phyloP scores from a whole-genome alignment of 1,284 basidiomycete genomes.

The Trichosporon sp. region DNA sequence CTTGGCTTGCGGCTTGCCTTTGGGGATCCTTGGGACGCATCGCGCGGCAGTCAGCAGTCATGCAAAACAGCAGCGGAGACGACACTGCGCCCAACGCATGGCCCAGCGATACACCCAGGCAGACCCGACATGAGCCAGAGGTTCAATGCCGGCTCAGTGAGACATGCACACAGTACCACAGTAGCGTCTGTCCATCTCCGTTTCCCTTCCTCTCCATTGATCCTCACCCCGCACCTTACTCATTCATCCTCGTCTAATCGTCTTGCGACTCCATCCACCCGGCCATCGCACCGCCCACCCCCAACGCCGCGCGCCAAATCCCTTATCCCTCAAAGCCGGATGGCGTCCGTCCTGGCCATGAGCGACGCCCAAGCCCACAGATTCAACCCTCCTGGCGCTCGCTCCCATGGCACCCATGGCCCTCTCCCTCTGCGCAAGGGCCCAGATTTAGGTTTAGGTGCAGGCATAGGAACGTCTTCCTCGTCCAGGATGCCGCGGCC shows the following conservation, averaged over 20 bases:
- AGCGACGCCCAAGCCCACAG: not conserved
- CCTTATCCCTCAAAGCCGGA: not conserved
- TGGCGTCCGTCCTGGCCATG: constrained; percentile 10
- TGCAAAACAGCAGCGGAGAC: too few species aligned
- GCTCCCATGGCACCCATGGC: too few species aligned
- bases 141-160: not conserved
- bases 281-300: too few species aligned
- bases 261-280: not conserved
- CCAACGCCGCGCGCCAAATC: too few species aligned
- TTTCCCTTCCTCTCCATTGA: not conserved
- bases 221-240: not conserved
- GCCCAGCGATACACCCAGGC: not conserved
- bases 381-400: too few species aligned
- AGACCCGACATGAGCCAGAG: not conserved
- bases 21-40: too few species aligned
- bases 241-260: not conserved
- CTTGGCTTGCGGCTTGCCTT: too few species aligned
- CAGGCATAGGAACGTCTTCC: constrained; percentile 5
- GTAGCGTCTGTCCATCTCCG: not conserved
- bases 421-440: not conserved
- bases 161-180: not conserved
- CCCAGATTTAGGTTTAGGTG: constrained; percentile 11
- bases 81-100: not conserved
- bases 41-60: too few species aligned
- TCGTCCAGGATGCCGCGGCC: constrained; percentile 4